Conservation (phyloP, 192 early-diverging fungal genomes). For the Lobosporangium transversale region DNA sequence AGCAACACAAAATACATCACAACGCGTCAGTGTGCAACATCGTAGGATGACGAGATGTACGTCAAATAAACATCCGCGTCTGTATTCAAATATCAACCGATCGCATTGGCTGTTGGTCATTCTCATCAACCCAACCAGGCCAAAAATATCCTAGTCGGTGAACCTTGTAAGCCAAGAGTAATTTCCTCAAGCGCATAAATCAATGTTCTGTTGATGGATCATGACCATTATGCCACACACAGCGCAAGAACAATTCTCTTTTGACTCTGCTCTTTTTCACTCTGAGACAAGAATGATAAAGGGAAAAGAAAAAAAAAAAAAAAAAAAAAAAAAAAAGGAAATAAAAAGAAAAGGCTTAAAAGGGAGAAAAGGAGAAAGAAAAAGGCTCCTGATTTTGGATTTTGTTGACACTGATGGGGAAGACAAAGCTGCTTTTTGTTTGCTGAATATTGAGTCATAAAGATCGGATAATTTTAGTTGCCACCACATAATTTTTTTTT, state of each 20-base stretch:
- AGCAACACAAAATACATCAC: too few species aligned
- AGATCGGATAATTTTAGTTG: too few species aligned
- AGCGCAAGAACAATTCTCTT: too few species aligned
- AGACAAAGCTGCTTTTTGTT: neutral
- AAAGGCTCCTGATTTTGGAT: neutral
- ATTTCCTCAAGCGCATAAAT: too few species aligned
- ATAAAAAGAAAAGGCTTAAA: neutral
- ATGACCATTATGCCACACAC: too few species aligned
- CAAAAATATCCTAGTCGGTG: neutral
- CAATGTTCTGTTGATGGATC: neutral
- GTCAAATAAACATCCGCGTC: constrained; percentile 12
- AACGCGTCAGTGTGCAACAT: neutral
- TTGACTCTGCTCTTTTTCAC: neutral
- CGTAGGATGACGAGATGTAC: neutral
- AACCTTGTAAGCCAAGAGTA: too few species aligned
- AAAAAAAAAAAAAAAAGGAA: too few species aligned
- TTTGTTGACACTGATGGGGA: neutral
- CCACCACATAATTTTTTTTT: too few species aligned
- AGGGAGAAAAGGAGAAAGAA: neutral
- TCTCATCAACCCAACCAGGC: neutral
- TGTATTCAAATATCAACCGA: neutral
- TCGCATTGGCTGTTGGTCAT: neutral
- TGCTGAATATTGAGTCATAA: too few species aligned
- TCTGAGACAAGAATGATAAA: neutral
- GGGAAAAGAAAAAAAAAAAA: too few species aligned